Percentiles rank a stretch among this genome's conserved stretches.
Conservation (phyloP, 768 basidiomycete species). For the Coprinellus micaceus region DNA sequence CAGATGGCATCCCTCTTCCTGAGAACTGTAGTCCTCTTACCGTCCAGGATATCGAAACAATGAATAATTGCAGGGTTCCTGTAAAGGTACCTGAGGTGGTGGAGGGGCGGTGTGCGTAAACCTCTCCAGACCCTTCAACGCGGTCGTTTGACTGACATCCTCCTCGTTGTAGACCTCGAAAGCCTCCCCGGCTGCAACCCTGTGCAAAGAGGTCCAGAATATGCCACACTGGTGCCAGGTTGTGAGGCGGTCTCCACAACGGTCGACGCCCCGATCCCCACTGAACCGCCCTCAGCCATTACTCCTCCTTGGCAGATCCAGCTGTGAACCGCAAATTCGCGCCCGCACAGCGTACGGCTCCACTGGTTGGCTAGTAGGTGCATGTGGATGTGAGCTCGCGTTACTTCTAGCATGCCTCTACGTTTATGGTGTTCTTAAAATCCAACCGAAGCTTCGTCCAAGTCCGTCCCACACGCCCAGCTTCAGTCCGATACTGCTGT, state of each 20-base stretch:
- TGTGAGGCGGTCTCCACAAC: not conserved
- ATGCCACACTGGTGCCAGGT: not conserved
- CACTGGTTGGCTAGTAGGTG: no score
- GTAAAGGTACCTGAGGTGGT: slow-evolving; percentile 1
- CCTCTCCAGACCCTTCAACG: not conserved
- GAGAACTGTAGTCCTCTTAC: not conserved
- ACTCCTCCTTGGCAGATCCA: not conserved
- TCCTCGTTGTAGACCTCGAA: not conserved
- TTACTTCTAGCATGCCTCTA: no score
- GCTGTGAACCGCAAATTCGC: not conserved
- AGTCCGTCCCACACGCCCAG: no score
- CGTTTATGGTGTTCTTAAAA: no score
- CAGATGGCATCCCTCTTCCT: not conserved
- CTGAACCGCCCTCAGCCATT: slow-evolving; percentile 14
- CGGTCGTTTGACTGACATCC: not conserved
- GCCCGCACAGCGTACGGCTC: no score
- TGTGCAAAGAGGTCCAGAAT: not conserved
- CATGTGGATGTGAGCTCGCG: no score
- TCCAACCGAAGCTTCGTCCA: no score
- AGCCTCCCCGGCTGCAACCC: not conserved
- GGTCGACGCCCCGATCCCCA: not conserved
- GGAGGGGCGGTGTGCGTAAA: not conserved
- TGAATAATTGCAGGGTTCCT: slow-evolving; percentile 1
- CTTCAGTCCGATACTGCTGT: no score
- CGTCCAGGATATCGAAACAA: slow-evolving; percentile 1